phyloP scores from a whole-genome alignment of 176 grass and related monocot genomes.

The Rhynchospora breviuscula region DNA sequence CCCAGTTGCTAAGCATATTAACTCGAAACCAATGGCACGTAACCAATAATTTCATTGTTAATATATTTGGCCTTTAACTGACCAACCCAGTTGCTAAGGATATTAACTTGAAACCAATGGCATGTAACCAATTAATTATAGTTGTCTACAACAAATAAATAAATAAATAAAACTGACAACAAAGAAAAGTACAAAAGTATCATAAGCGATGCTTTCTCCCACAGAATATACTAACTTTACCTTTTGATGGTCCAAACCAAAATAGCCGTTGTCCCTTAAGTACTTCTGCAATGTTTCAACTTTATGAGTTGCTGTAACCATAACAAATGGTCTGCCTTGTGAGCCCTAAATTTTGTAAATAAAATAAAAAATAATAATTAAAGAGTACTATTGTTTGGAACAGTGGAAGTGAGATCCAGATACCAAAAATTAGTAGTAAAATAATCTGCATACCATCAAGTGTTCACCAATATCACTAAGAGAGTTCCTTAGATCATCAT shows the following conservation, averaged over 20 bases:
- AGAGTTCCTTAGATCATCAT: slow-evolving; percentile 40
- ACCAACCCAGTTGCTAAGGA: neutral
- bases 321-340: slow-evolving; percentile 49
- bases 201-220: neutral
- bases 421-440: neutral
- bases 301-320: slow-evolving; percentile 46
- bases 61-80: neutral
- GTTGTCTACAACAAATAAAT: neutral
- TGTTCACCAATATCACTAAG: slow-evolving; percentile 32
- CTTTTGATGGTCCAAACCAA: slow-evolving; percentile 63
- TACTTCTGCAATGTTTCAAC: slow-evolving; percentile 41
- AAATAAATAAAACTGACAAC: neutral
- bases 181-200: neutral
- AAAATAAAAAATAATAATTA: slow-evolving; percentile 13
- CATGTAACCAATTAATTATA: neutral
- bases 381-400: neutral
- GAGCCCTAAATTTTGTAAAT: slow-evolving; percentile 35
- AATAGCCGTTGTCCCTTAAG: slow-evolving; percentile 54
- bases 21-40: neutral
- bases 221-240: slow-evolving; percentile 31
- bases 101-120: neutral
- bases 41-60: too few relatives aligned
- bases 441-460: slow-evolving; percentile 38
- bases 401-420: neutral
- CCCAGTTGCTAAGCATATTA: neutral